Percentiles rank a stretch among this genome's conserved stretches.
Conservation (phyloP, 331 rosid genomes). For the Dryas integrifolia region DNA sequence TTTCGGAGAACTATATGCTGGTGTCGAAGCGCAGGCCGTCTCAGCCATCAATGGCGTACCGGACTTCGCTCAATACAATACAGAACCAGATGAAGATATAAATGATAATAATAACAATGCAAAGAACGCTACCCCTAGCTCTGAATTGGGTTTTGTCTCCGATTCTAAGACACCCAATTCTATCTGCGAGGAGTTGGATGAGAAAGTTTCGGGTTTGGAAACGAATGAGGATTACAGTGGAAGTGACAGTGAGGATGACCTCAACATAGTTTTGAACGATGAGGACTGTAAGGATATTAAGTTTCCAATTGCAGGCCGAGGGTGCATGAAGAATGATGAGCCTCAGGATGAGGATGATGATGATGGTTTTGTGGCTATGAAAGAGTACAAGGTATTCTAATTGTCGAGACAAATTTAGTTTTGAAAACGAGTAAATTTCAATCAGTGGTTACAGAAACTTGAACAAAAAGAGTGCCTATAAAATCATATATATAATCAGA, state of each 20-base stretch:
- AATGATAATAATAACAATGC: not conserved
- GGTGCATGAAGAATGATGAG: constrained; percentile 14
- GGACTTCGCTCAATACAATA: constrained; percentile 17
- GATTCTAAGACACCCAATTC: constrained; percentile 15
- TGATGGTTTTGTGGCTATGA: constrained; percentile 14
- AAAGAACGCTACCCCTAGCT: not conserved
- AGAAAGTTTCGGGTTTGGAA: constrained; percentile 18
- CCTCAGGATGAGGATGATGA: constrained; percentile 12
- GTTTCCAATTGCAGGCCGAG: constrained; percentile 17
- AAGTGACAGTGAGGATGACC: constrained; percentile 62
- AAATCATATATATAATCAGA: not conserved
- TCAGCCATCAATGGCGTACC: constrained; percentile 25
- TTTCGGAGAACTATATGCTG: constrained; percentile 58
- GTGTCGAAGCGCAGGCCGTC: constrained; percentile 31
- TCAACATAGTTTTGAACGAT: constrained; percentile 56
- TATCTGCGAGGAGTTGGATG: constrained; percentile 11
- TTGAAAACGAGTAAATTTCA: not conserved
- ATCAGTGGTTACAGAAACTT: not conserved
- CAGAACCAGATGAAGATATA: constrained; percentile 13
- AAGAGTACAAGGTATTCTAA: constrained; percentile 22
- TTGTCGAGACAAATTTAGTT: not conserved
- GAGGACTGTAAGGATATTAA: constrained; percentile 26
- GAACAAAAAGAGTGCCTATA: not conserved
- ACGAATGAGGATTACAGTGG: constrained; percentile 17
- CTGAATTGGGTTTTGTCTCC: not conserved